Base-by-base conservation (phyloP, 345 rosid species). In the Hypericum androsaemum region DNA sequence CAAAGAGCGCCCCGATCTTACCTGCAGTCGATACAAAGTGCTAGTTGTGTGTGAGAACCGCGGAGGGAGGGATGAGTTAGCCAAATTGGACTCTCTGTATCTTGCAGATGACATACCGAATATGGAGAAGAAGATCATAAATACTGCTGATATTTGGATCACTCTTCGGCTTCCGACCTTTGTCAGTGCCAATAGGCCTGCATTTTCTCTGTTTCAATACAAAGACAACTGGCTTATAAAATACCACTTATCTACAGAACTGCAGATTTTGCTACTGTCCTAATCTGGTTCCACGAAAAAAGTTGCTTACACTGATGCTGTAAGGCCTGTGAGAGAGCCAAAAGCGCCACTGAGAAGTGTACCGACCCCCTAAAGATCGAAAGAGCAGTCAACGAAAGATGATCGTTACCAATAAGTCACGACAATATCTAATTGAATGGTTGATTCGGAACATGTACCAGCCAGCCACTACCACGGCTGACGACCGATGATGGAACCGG, bases 381-480 rank as follows among this genome's bases (percentile, higher is more conserved):
- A 56, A 51, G n/a, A n/a, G n/a, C n/a, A n/a, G n/a, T n/a, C n/a
- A n/a, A n/a, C n/a, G n/a, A n/a, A 15, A 56, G 32, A 4, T 22
- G 32, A 22, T 22, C 32, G 32, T 22, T 22, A 22, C 32, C 32
- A 22, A 22, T 22, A 22, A 22, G 2, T 22, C 32, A 4, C 32
- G 4, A 22, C 32, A 22, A 1, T 22, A 22, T 22, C 4, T 4
- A 22, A 22, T 22, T 4, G 4, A 22, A 22, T 4, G 32, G 32
- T 22, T 22, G 32, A 4, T 22, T 22, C 5, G 13, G 39, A 54
- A 52, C 13, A 35, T 7, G 42, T 68, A 84, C 84, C 82, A 77
- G 87, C 95, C 96, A 84, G 39, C 97, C 96, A 17, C 72, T 55
- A 47, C 96, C 94, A 50, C 96, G 94, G 63, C 87, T 77, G 47